These are phyloP conservation scores for Pythium grandisporangium DNA, from an alignment of 352 stramenopile genomes.

Conservation along the genomic window DNA sequence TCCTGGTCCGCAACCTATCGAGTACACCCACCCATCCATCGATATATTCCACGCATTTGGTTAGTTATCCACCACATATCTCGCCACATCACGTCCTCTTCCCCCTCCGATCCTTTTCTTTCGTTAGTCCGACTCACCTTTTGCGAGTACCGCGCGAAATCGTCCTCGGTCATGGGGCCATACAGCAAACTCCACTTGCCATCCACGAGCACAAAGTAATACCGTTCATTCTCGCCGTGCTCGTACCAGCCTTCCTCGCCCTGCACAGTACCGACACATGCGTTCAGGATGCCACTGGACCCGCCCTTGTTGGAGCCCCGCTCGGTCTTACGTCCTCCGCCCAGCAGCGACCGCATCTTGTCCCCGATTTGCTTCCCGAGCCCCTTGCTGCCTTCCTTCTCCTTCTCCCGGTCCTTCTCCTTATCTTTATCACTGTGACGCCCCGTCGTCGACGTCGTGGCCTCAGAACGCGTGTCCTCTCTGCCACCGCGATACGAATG, in stretches of 20 bases:
- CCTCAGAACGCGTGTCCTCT: neutral
- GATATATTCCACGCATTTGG: neutral
- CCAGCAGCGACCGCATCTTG: conserved; percentile 73
- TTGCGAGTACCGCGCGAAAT: conserved; percentile 69
- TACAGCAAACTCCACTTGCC: conserved; percentile 83
- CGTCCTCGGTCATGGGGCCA: conserved; percentile 75
- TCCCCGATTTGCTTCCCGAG: conserved; percentile 74
- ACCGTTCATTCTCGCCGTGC: conserved; percentile 79
- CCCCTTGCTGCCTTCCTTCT: conserved; percentile 16
- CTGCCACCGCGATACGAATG: neutral
- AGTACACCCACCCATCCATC: neutral
- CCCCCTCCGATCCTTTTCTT: too few relatives aligned
- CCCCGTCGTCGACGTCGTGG: conserved; percentile 2
- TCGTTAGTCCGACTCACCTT: too few relatives aligned
- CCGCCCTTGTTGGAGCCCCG: conserved; percentile 41
- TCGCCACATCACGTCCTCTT: neutral
- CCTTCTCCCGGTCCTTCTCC: conserved; percentile 24
- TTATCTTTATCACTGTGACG: conserved; percentile 43
- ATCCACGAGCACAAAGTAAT: conserved; percentile 80
- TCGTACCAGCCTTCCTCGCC: conserved; percentile 85
- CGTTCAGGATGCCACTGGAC: conserved; percentile 76
- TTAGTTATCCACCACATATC: neutral
- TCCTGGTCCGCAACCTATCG: conserved; percentile 55
- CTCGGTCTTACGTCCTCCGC: conserved; percentile 62
- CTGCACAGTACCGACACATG: conserved; percentile 65